Evolutionary conservation across 1,284 basidiomycete genomes (phyloP).

Genomic region (Ganoderma lucidum): DNA sequence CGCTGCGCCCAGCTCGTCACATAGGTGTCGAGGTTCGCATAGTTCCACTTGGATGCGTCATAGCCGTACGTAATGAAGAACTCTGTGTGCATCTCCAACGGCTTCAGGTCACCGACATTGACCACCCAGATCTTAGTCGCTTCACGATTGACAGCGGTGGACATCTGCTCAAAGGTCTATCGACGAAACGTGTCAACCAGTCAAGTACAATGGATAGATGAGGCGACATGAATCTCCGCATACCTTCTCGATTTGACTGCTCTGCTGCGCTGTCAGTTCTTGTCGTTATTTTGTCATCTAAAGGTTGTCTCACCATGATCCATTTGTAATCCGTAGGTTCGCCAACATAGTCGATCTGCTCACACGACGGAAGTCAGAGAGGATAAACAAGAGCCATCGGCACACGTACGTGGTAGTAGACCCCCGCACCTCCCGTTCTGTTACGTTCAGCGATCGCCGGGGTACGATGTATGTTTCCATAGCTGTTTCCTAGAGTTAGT

Average conservation of each 20-base stretch:
- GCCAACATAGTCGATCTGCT: conserved; percentile 51
- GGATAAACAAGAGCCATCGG: not conserved
- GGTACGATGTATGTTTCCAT: conserved; percentile 67
- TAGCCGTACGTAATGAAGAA: conserved; percentile 74
- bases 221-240: not conserved
- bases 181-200: not conserved
- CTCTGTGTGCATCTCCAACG: conserved; percentile 74
- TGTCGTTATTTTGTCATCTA: not conserved
- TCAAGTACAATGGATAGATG: not conserved
- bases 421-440: conserved; percentile 68
- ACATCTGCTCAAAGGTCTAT: conserved; percentile 68
- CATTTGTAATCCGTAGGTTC: conserved; percentile 67
- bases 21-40: conserved; percentile 60
- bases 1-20: conserved; percentile 67
- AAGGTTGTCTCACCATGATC: conserved; percentile 52
- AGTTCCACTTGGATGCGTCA: conserved; percentile 61
- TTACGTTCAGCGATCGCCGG: conserved; percentile 60
- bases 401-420: conserved; percentile 67
- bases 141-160: conserved; percentile 63
- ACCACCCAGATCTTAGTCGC: conserved; percentile 68
- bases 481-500: conserved; percentile 44
- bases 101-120: conserved; percentile 78
- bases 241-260: conserved; percentile 40
- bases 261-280: conserved; percentile 22
- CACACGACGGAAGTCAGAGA: not conserved